These are phyloP conservation scores for Staphylotrichum longicolle DNA, from an alignment of 495 filamentous ascomycete species.

Conservation along the genomic window DNA sequence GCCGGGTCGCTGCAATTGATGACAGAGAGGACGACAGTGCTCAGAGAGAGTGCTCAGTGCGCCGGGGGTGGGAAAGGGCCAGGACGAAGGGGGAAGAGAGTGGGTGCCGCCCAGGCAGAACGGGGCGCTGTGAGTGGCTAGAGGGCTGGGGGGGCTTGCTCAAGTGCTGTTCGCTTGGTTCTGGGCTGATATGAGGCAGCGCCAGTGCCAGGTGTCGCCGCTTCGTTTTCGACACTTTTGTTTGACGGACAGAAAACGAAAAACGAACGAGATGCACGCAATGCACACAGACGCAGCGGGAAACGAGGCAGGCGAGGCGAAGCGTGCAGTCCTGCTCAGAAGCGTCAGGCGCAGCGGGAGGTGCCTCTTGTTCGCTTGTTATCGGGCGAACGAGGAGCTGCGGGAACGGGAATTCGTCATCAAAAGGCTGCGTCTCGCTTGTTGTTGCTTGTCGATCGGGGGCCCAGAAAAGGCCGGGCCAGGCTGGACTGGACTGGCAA, in stretches of 20 bases:
- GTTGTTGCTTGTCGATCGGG: conserved; percentile 14
- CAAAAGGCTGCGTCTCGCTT: conserved; percentile 7
- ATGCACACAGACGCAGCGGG: no score
- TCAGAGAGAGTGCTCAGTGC: conserved; percentile 32
- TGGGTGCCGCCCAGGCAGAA: conserved; percentile 11
- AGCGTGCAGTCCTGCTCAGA: background rate
- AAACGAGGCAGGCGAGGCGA: background rate
- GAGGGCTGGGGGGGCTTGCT: conserved; percentile 23
- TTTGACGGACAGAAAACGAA: background rate
- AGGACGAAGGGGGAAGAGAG: conserved; percentile 44
- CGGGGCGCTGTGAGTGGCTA: conserved; percentile 32
- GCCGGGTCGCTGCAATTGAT: conserved; percentile 35
- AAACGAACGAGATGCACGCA: no score
- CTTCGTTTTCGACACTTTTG: background rate
- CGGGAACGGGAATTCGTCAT: conserved; percentile 13
- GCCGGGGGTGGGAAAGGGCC: conserved; percentile 35
- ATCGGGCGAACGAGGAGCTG: background rate
- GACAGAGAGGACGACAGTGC: conserved; percentile 39
- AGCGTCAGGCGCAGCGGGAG: no score
- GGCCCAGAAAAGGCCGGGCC: conserved; percentile 9
- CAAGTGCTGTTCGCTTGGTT: conserved; percentile 27
- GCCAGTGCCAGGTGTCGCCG: conserved; percentile 11
- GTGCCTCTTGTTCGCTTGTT: background rate
- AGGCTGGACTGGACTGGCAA: conserved; percentile 6
- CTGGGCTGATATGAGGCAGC: conserved; percentile 27